phyloP scores from a whole-genome alignment of 2,329 filamentous ascomycete genomes.

The Pseudofabraea citricarpa region DNA sequence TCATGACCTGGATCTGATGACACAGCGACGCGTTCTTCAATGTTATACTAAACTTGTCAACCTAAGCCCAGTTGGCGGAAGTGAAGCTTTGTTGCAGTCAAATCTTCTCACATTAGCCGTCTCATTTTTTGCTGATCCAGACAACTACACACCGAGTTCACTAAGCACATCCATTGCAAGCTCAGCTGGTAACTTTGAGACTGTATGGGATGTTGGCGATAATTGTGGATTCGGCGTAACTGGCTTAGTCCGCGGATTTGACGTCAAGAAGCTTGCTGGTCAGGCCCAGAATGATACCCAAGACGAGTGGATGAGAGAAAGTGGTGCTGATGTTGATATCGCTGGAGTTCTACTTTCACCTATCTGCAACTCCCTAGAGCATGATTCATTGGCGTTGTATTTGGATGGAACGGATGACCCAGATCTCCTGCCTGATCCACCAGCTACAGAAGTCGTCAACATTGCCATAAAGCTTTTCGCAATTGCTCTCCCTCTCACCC shows the following conservation, averaged over 20 bases:
- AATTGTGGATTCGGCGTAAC: slow-evolving; percentile 94
- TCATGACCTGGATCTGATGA: slow-evolving; percentile 88
- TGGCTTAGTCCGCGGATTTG: slow-evolving; percentile 74
- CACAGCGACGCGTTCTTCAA: slow-evolving; percentile 85
- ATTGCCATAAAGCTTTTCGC: slow-evolving; percentile 91
- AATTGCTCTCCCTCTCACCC: slow-evolving; percentile 82
- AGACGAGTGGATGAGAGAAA: slow-evolving; percentile 46
- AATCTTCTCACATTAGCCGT: slow-evolving; percentile 87
- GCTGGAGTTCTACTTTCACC: slow-evolving; percentile 62
- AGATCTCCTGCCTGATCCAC: slow-evolving; percentile 61
- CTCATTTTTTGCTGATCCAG: slow-evolving; percentile 87
- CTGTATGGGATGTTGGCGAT: slow-evolving; percentile 90
- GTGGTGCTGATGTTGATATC: slow-evolving; percentile 59
- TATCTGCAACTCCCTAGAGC: slow-evolving; percentile 77
- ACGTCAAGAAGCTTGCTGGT: slow-evolving; percentile 64
- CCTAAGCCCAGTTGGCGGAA: slow-evolving; percentile 77
- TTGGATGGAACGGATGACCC: slow-evolving; percentile 43
- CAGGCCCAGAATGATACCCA: slow-evolving; percentile 52
- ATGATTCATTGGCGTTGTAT: slow-evolving; percentile 83
- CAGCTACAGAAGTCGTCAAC: slow-evolving; percentile 90
- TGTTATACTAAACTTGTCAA: slow-evolving; percentile 92
- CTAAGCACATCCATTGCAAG: slow-evolving; percentile 88
- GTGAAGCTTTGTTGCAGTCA: slow-evolving; percentile 82
- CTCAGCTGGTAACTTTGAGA: slow-evolving; percentile 85
- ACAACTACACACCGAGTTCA: slow-evolving; percentile 79